phyloP scores from a whole-genome alignment of 2,329 filamentous ascomycete genomes.

The Celoporthe dispersa region DNA sequence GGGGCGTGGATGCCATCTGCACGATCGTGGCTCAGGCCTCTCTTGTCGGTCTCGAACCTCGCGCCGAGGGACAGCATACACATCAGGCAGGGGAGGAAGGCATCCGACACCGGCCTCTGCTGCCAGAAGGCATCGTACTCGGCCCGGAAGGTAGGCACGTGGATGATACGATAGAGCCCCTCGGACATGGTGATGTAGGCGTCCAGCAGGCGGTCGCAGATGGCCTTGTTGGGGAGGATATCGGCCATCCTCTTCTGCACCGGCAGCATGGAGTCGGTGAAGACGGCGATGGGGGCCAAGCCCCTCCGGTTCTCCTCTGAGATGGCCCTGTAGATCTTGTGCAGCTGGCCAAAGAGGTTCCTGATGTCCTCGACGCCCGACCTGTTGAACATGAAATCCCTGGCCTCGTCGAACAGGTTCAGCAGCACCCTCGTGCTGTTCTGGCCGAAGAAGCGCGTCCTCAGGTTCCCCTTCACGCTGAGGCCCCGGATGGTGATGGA shows the following conservation, averaged over 20 bases:
- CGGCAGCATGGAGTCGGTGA: slow-evolving; percentile 62
- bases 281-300: slow-evolving; percentile 57
- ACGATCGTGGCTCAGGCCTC: slow-evolving; percentile 56
- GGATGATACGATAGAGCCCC: slow-evolving; percentile 57
- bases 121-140: slow-evolving; percentile 60
- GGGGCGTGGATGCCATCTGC: slow-evolving; percentile 60
- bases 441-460: slow-evolving; percentile 58
- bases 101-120: slow-evolving; percentile 49
- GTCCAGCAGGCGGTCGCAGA: slow-evolving; percentile 56
- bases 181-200: slow-evolving; percentile 57
- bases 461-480: slow-evolving; percentile 52
- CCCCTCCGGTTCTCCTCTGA: slow-evolving; percentile 53
- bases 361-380: slow-evolving; percentile 46
- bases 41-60: slow-evolving; percentile 55
- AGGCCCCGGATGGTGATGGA: slow-evolving; percentile 54
- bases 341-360: slow-evolving; percentile 50
- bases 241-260: slow-evolving; percentile 62
- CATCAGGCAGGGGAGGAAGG: slow-evolving; percentile 58
- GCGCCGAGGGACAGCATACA: slow-evolving; percentile 58
- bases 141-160: slow-evolving; percentile 55
- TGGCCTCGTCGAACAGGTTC: slow-evolving; percentile 60
- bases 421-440: slow-evolving; percentile 57
- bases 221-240: slow-evolving; percentile 54
- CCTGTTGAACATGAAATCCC: slow-evolving; percentile 52
- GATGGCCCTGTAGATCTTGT: slow-evolving; percentile 52